Evolutionary conservation across 768 basidiomycete genomes (phyloP), one percentile per base, ranked within the genome.

Genomic region (Daedaleopsis nitida): DNA sequence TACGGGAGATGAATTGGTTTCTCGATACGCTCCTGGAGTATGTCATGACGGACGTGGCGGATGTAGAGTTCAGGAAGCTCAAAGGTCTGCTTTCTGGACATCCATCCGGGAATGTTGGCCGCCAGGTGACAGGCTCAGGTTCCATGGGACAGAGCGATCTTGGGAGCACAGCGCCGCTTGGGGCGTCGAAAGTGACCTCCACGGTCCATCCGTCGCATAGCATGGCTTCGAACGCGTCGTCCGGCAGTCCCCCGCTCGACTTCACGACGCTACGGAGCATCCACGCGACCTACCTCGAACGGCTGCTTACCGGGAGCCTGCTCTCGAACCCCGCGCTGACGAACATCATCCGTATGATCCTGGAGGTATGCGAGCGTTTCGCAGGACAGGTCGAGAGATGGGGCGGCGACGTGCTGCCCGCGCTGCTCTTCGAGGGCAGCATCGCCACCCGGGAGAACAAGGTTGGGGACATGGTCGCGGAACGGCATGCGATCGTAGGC

Each of bases 1-100:
- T 94, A 9, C 77, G 92, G 68, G 86, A 90, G 68, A 94, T 96
- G 94, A 83, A 86, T 44, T 96, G 93, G 92, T 96, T 95, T 70
- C 77, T 96, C 59, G 93, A 95, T 71, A 87, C 86, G 27, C 69
- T 97, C 2, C 75, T 92, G 57, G 86, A 86, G 11, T 96, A 97
- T 72, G 84, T 93, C 61, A 92, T 93, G 91, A 89, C 84, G 68
- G 94, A 96, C 64, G 94, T 96, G 10, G 81, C 95, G 37, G 94
- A 95, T 61, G 83, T 86, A 16, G 94, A 96, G 70, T 94, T 91
- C 69, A 76, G 83, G 58, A 81, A 83, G 65, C 75, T 96, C 65
- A 90, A 88, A 70, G 83, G 80, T 39, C 73, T 86, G 32, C 75
- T 94, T 45, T 56, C 64, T 1, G 65, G 62, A 2, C 58, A 65